phyloP scores from a whole-genome alignment of 2,329 filamentous ascomycete genomes.

The Raffaelea arxii region DNA sequence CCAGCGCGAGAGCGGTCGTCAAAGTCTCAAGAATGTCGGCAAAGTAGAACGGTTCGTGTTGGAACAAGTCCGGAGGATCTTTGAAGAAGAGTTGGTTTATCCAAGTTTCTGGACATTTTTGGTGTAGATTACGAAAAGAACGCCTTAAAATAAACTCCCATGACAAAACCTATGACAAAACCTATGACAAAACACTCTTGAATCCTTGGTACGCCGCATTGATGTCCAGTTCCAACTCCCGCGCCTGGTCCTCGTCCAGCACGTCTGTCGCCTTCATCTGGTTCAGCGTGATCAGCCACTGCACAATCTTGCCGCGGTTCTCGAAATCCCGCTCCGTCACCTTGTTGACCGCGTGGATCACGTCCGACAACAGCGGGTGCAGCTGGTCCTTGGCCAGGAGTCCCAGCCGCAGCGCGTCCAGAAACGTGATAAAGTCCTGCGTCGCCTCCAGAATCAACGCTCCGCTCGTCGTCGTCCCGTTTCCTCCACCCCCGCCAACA shows the following conservation, averaged over 20 bases:
- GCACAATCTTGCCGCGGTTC: slow-evolving; percentile 90
- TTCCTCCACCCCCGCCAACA: slow-evolving; percentile 32
- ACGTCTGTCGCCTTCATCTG: slow-evolving; percentile 97
- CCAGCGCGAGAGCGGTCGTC: slow-evolving; percentile 79
- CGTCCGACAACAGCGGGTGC: slow-evolving; percentile 89
- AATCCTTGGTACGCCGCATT: slow-evolving; percentile 92
- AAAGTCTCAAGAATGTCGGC: slow-evolving; percentile 94
- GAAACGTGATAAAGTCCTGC: slow-evolving; percentile 96
- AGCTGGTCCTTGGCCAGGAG: slow-evolving; percentile 90
- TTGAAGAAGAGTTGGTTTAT: slow-evolving; percentile 97
- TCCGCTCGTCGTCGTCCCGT: slow-evolving; percentile 39
- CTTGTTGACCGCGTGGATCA: slow-evolving; percentile 95
- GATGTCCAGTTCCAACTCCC: slow-evolving; percentile 87
- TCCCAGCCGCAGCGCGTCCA: slow-evolving; percentile 88
- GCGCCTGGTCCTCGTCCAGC: slow-evolving; percentile 73
- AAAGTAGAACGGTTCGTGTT: slow-evolving; percentile 97
- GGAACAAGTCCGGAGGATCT: slow-evolving; percentile 91
- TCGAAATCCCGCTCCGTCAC: slow-evolving; percentile 95
- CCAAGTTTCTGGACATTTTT: slow-evolving; percentile 98
- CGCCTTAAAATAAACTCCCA: neutral
- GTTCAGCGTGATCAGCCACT: slow-evolving; percentile 95
- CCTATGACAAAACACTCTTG: slow-evolving; percentile 61
- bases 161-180: neutral
- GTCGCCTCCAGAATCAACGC: slow-evolving; percentile 79
- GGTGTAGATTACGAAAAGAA: slow-evolving; percentile 39